phyloP scores from a whole-genome alignment of 2,329 filamentous ascomycete genomes.

The Fusarium pseudonygamai region DNA sequence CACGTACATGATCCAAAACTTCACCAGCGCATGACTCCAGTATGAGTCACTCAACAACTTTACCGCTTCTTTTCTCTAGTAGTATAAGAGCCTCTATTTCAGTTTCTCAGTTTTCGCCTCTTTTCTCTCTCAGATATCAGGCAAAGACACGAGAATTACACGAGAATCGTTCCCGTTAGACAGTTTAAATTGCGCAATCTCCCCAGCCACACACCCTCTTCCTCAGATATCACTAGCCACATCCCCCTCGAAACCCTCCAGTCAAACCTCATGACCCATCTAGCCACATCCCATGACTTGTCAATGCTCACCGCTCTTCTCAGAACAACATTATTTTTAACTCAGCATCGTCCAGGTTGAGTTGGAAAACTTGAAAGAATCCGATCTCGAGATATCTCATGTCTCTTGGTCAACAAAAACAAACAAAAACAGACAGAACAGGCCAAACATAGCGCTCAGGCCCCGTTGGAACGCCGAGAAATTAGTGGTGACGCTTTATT shows the following conservation, averaged over 20 bases:
- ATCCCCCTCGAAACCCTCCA: neutral
- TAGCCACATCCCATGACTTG: constrained; percentile 21
- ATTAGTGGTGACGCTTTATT: constrained; percentile 26
- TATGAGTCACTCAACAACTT: constrained; percentile 15
- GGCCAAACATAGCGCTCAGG: neutral
- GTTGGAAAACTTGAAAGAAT: neutral
- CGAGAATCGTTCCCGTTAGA: constrained; percentile 5
- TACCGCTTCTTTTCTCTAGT: neutral
- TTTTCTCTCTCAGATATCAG: neutral
- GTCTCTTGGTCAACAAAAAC: constrained; percentile 10
- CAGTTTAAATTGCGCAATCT: constrained; percentile 25
- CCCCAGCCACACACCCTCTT: constrained; percentile 11
- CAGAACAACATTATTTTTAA: constrained; percentile 3
- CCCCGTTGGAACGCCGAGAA: constrained; percentile 22
- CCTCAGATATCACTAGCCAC: neutral
- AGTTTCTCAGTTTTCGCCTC: neutral
- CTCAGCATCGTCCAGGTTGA: constrained; percentile 16
- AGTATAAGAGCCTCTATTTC: constrained; percentile 3
- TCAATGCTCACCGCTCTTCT: constrained; percentile 22
- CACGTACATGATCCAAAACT: constrained; percentile 21
- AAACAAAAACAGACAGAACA: neutral
- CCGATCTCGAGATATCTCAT: constrained; percentile 3
- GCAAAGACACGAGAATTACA: neutral
- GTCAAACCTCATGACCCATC: constrained; percentile 10
- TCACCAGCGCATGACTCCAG: constrained; percentile 11